phyloP scores from a whole-genome alignment of 2,329 filamentous ascomycete genomes.

The Balansia obtecta region DNA sequence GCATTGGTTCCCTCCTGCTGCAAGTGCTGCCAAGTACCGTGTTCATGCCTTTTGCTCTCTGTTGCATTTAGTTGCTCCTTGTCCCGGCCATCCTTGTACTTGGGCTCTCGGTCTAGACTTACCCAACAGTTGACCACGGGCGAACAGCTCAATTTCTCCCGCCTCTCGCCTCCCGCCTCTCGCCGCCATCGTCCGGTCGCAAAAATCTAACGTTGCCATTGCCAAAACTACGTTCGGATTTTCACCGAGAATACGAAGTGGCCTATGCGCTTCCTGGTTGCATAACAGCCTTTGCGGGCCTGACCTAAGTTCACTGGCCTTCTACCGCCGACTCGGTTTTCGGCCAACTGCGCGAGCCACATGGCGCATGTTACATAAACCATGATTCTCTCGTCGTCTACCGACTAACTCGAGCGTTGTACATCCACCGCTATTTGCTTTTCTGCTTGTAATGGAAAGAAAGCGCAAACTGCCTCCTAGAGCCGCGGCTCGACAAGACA shows the following conservation, averaged over 20 bases:
- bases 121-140: no score
- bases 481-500: constrained; percentile 49
- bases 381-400: constrained; percentile 14
- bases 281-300: neutral
- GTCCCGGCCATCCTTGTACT: no score
- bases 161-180: no score
- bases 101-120: no score
- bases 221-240: no score
- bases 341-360: neutral
- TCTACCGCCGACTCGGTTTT: neutral
- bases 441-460: constrained; percentile 38
- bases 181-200: no score
- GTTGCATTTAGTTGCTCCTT: no score
- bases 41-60: no score
- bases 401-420: constrained; percentile 4
- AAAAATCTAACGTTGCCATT: no score
- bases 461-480: constrained; percentile 54
- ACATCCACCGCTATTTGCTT: neutral
- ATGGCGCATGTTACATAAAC: constrained; percentile 18
- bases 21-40: neutral
- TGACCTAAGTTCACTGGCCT: neutral
- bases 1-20: neutral
- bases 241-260: no score
- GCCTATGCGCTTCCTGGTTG: neutral
- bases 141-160: no score